phyloP scores from a whole-genome alignment of 2,329 filamentous ascomycete genomes.

The Fusarium sp. region DNA sequence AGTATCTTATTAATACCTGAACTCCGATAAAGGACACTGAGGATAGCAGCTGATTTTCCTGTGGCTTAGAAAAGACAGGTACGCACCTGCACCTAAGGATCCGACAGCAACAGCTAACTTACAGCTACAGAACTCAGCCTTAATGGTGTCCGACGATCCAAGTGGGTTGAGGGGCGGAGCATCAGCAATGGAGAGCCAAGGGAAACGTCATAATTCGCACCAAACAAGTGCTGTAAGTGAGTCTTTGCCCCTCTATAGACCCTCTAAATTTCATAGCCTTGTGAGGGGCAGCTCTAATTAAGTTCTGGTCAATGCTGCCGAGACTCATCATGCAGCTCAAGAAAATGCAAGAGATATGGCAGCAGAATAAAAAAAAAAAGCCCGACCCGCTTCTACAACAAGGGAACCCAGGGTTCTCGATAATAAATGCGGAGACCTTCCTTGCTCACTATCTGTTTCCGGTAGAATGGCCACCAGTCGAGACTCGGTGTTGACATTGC shows the following conservation, averaged over 20 bases:
- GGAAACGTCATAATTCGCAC: conserved; percentile 33
- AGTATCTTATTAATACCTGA: conserved; percentile 31
- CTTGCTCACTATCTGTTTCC: conserved; percentile 5
- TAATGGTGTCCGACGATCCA: conserved; percentile 28
- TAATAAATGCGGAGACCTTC: neutral
- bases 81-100: conserved; percentile 11
- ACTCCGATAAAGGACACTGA: neutral
- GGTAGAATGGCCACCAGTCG: conserved; percentile 6
- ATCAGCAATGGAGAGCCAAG: conserved; percentile 13
- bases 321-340: conserved; percentile 13
- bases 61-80: conserved; percentile 20
- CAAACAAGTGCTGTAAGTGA: conserved; percentile 10
- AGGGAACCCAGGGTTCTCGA: conserved; percentile 6
- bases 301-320: conserved; percentile 19
- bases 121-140: conserved; percentile 30
- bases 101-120: neutral
- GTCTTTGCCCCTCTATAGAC: conserved; percentile 9
- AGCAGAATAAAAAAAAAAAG: conserved; percentile 8
- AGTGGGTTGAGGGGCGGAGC: conserved; percentile 37
- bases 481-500: conserved; percentile 17
- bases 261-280: conserved; percentile 1
- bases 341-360: neutral
- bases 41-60: conserved; percentile 3
- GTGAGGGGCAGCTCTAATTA: conserved; percentile 24
- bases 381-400: conserved; percentile 21